A percentile compares a stretch with the other conserved stretches of the same genome.
These are phyloP conservation scores for Starmerella lactis-condensi DNA, from an alignment of 805 yeast genomes.

Conservation along the genomic window DNA sequence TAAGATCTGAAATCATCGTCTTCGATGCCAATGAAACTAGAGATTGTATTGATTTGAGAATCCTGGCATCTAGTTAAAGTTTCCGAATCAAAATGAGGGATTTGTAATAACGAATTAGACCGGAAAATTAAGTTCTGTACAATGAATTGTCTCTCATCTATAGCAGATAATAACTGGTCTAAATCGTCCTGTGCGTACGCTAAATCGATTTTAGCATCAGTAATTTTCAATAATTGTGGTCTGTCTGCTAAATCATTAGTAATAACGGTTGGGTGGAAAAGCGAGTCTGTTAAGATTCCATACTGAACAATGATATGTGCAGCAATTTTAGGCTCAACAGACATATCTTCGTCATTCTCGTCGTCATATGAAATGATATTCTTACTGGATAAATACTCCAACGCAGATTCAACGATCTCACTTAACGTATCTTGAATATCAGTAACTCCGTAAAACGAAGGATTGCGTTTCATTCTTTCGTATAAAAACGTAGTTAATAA, in stretches of 20 bases:
- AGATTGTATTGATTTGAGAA: conserved; percentile 45
- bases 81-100: conserved; percentile 46
- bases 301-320: conserved; percentile 33
- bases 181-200: conserved; percentile 4
- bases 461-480: conserved; percentile 61
- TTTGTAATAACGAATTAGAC: conserved; percentile 60
- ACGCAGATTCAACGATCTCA: conserved; percentile 54
- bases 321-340: conserved; percentile 54
- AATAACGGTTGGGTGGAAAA: neutral
- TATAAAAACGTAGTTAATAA: conserved; percentile 68
- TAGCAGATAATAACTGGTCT: conserved; percentile 34
- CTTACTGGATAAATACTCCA: conserved; percentile 40
- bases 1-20: conserved; percentile 45
- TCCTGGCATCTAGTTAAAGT: conserved; percentile 34
- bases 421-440: conserved; percentile 72
- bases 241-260: conserved; percentile 37
- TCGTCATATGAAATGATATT: conserved; percentile 38
- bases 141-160: conserved; percentile 79
- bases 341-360: conserved; percentile 28
- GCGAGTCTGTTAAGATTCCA: conserved; percentile 32
- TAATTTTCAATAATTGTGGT: conserved; percentile 29
- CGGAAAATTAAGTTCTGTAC: conserved; percentile 73
- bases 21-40: conserved; percentile 56
- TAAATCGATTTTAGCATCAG: conserved; percentile 55
- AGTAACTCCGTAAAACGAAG: conserved; percentile 69